phyloP scores from a whole-genome alignment of 495 filamentous ascomycete genomes.

The Xylaria sp. region DNA sequence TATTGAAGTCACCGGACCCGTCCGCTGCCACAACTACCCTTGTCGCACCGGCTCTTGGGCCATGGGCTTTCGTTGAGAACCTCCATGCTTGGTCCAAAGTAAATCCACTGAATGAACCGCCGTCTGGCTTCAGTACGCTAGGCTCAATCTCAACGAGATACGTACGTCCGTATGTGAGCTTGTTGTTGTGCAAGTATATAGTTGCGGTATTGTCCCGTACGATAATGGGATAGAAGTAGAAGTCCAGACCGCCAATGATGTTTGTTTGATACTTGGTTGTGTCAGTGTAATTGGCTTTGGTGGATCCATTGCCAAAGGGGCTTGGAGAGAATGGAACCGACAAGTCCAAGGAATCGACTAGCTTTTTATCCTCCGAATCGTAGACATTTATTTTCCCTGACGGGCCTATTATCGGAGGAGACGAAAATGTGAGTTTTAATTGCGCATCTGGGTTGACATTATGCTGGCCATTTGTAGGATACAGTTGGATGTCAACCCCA shows the following conservation, averaged over 20 bases:
- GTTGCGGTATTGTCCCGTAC: conserved; percentile 27
- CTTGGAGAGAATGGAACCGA: conserved; percentile 32
- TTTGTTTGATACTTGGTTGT: conserved; percentile 33
- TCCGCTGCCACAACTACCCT: conserved; percentile 27
- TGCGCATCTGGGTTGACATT: conserved; percentile 29
- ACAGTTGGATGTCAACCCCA: conserved; percentile 5
- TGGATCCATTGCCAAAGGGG: conserved; percentile 32
- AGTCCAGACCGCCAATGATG: conserved; percentile 33
- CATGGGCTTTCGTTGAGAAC: conserved; percentile 30
- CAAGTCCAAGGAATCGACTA: conserved; percentile 28
- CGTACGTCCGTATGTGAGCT: conserved; percentile 27
- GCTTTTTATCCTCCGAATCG: conserved; percentile 20
- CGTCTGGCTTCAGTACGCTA: conserved; percentile 14
- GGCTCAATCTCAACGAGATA: conserved; percentile 30
- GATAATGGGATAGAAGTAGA: conserved; percentile 34
- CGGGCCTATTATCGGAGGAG: conserved; percentile 24
- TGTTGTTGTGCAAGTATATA: conserved; percentile 33
- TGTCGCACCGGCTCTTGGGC: conserved; percentile 18
- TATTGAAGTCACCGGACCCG: conserved; percentile 32
- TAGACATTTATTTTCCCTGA: conserved; percentile 27
- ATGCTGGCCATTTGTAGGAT: conserved; percentile 25
- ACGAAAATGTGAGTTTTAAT: conserved; percentile 28
- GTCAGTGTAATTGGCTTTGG: conserved; percentile 33
- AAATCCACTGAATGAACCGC: conserved; percentile 29
- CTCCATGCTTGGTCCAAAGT: conserved; percentile 22